Conservation (phyloP, 305 asterid genomes). For the Euphrasia arctica region DNA sequence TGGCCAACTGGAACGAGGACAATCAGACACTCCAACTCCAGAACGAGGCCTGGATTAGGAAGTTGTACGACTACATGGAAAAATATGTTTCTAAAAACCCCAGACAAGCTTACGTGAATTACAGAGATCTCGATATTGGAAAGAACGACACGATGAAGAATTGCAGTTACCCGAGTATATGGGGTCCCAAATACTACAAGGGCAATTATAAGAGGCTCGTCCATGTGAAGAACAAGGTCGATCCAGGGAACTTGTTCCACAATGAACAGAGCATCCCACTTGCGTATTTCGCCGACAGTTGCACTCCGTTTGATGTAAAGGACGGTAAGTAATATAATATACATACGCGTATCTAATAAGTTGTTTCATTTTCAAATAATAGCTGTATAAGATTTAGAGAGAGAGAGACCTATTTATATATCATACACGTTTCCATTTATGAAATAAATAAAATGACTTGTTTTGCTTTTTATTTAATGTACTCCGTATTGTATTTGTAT, state of each 20-base stretch:
- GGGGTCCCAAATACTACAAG: constrained; percentile 2
- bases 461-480: too few relatives aligned
- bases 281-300: too few relatives aligned
- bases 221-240: not conserved
- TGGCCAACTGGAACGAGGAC: constrained; percentile 52
- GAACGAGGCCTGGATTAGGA: not conserved
- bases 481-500: too few relatives aligned
- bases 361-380: too few relatives aligned
- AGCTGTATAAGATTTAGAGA: too few relatives aligned
- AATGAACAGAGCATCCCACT: not conserved
- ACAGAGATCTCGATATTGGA: constrained; percentile 4
- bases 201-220: not conserved
- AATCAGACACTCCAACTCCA: not conserved
- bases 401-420: too few relatives aligned
- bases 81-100: not conserved
- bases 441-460: too few relatives aligned
- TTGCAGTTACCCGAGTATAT: not conserved
- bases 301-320: too few relatives aligned
- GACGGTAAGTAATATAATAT: too few relatives aligned
- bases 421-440: too few relatives aligned
- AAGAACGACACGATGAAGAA: not conserved
- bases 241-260: not conserved
- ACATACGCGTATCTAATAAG: too few relatives aligned
- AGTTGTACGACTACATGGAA: not conserved
- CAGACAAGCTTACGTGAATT: not conserved